Conservation (phyloP, 441 rosid genomes). For the Dalechampia spathulata region DNA sequence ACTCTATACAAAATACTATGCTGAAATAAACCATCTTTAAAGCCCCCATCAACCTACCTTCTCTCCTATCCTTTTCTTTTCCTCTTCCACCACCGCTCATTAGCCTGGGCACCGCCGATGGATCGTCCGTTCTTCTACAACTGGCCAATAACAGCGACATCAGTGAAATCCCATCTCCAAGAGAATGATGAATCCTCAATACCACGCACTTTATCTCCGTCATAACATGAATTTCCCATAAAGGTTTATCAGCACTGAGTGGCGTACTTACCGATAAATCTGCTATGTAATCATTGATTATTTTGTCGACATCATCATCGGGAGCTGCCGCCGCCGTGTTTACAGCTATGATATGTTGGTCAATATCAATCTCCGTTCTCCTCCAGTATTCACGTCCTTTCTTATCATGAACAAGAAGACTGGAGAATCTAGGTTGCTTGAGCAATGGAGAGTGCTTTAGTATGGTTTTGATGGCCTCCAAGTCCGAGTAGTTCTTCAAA, state of each 20-base stretch:
- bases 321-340: neutral
- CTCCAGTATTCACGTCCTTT: constrained; percentile 46
- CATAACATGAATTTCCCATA: constrained; percentile 59
- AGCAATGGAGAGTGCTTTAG: constrained; percentile 30
- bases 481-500: constrained; percentile 17
- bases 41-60: constrained; percentile 3
- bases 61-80: neutral
- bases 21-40: constrained; percentile 32
- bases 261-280: constrained; percentile 39
- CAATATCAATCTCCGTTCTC: constrained; percentile 35
- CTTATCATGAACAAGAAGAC: constrained; percentile 43
- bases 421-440: constrained; percentile 48
- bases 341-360: constrained; percentile 32
- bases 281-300: constrained; percentile 38
- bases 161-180: constrained; percentile 61
- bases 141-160: constrained; percentile 43
- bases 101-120: constrained; percentile 27
- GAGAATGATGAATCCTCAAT: constrained; percentile 48
- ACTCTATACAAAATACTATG: constrained; percentile 29
- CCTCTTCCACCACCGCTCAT: neutral
- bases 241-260: constrained; percentile 35
- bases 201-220: constrained; percentile 26
- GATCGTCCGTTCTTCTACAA: constrained; percentile 35
- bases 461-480: constrained; percentile 21
- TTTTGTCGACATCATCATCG: constrained; percentile 6